A percentile compares a stretch with the other conserved stretches of the same genome.
phyloP scores from a whole-genome alignment of 1,139 yeast species.

The Schwanniomyces etchellsii region DNA sequence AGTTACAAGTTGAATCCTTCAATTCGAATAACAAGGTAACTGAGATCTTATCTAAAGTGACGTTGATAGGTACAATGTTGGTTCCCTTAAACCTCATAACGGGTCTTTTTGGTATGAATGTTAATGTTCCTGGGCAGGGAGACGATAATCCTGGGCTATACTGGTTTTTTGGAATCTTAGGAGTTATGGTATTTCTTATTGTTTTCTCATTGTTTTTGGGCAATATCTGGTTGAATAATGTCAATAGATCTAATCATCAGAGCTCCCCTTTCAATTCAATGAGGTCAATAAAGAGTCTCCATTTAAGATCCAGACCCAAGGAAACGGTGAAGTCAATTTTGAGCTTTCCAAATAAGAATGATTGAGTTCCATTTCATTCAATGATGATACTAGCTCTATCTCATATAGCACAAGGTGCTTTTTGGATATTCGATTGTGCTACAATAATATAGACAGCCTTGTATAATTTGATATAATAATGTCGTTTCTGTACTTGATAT shows the following conservation, averaged over 20 bases:
- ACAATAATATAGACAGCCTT: no score
- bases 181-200: slow-evolving; percentile 12
- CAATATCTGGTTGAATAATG: slow-evolving; percentile 10
- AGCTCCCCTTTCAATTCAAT: no score
- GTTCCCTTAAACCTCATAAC: slow-evolving; percentile 19
- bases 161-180: slow-evolving; percentile 14
- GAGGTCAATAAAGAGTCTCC: slow-evolving; percentile 42
- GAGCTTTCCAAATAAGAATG: slow-evolving; percentile 37
- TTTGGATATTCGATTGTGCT: no score
- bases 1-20: slow-evolving; percentile 19
- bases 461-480: no score
- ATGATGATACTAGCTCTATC: no score
- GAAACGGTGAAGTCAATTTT: slow-evolving; percentile 34
- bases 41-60: slow-evolving; percentile 17
- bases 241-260: slow-evolving; percentile 6
- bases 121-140: slow-evolving; percentile 15
- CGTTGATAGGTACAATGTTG: slow-evolving; percentile 18
- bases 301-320: slow-evolving; percentile 29
- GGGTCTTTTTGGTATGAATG: slow-evolving; percentile 23
- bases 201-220: slow-evolving; percentile 8
- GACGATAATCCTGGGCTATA: slow-evolving; percentile 6
- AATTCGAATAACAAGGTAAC: slow-evolving; percentile 16
- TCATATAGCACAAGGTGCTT: no score
- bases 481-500: no score
- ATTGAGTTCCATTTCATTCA: no score